Evolutionary conservation across 352 stramenopile species (phyloP).

Genomic region (Thalassiosira ordinaria): DNA sequence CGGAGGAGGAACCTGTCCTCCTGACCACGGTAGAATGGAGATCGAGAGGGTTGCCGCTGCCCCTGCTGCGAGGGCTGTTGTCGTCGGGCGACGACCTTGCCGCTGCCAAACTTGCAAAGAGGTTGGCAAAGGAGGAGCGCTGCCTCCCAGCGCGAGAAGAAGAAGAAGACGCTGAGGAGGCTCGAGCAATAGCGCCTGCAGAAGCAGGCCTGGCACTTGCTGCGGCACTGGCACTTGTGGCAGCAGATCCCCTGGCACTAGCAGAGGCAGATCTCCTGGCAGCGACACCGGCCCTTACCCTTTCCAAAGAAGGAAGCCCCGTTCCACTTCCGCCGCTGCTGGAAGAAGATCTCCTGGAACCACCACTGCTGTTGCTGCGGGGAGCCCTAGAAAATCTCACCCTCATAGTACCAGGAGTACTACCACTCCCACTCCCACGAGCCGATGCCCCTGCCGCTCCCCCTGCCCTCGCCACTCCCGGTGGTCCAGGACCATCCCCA

Average conservation of each 20-base stretch:
- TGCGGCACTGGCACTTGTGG: too few relatives aligned
- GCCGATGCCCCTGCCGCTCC: neutral
- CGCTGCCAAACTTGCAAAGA: neutral
- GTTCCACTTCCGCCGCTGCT: too few relatives aligned
- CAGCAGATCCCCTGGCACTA: too few relatives aligned
- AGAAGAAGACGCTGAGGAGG: too few relatives aligned
- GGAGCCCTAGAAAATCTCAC: constrained; percentile 14
- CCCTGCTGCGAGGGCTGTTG: constrained; percentile 2
- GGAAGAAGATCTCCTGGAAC: constrained; percentile 1
- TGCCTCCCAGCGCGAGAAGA: too few relatives aligned
- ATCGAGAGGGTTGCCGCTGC: too few relatives aligned
- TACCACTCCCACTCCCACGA: neutral
- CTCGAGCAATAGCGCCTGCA: neutral
- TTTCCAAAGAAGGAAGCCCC: neutral
- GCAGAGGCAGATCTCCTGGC: neutral
- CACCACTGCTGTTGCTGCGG: neutral
- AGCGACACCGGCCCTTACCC: too few relatives aligned
- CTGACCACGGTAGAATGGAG: too few relatives aligned
- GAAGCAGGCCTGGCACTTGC: neutral
- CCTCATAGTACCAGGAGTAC: neutral
- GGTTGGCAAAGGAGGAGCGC: constrained; percentile 7
- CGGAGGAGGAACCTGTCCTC: too few relatives aligned
- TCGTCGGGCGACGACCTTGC: neutral
- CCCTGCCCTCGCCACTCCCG: too few relatives aligned
- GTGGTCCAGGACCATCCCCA: too few relatives aligned